These are phyloP conservation scores for Fraxinus cuspidata DNA, from an alignment of 257 asterid species.

Conservation along the genomic window DNA sequence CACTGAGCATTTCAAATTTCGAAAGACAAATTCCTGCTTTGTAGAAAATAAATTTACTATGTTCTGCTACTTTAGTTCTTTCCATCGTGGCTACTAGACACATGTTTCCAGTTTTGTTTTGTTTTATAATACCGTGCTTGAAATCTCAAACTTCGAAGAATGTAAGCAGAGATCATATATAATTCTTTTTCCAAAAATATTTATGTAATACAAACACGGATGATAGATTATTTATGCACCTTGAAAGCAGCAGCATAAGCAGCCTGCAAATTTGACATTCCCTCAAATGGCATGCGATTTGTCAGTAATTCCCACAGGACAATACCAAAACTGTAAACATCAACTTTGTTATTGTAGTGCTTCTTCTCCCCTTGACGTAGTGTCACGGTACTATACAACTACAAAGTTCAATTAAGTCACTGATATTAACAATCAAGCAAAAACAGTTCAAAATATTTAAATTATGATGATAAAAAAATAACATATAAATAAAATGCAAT, in stretches of 20 bases:
- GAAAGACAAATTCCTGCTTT: too few species aligned
- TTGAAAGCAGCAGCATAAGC: conserved; percentile 99
- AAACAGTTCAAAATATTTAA: not conserved
- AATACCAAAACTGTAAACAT: conserved; percentile 92
- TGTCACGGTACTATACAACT: conserved; percentile 97
- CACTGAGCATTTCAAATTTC: too few species aligned
- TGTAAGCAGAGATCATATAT: not conserved
- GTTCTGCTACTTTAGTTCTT: too few species aligned
- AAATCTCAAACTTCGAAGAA: not conserved
- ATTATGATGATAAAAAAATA: not conserved
- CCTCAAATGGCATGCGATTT: conserved; percentile 96
- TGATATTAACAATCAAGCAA: not conserved
- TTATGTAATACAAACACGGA: not conserved
- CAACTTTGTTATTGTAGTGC: conserved; percentile 95
- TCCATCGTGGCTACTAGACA: too few species aligned
- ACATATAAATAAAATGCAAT: not conserved
- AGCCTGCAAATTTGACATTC: conserved; percentile 98
- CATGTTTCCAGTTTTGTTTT: too few species aligned
- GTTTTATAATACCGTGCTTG: too few species aligned
- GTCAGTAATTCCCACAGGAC: conserved; percentile 90
- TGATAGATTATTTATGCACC: conserved; percentile 40
- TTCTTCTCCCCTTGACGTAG: conserved; percentile 97
- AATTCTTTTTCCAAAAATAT: not conserved
- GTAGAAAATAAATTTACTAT: too few species aligned
- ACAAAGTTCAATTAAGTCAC: conserved; percentile 39